phyloP scores from a whole-genome alignment of 2,329 filamentous ascomycete species.

The Fusarium mexicanum region DNA sequence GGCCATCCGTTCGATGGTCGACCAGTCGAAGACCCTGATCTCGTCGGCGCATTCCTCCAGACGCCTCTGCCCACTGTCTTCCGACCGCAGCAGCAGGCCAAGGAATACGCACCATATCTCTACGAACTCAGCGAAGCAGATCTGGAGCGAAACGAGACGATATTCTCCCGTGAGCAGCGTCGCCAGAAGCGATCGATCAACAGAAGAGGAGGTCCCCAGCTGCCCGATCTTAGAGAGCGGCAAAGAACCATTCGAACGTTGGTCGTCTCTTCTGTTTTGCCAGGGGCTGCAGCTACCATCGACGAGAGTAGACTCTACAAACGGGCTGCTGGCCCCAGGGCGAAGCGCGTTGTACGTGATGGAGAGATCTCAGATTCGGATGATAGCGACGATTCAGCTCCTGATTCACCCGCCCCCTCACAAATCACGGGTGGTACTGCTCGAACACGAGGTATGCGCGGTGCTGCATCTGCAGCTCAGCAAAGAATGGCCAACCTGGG shows the following conservation, averaged over 20 bases:
- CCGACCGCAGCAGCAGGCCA: conserved; percentile 89
- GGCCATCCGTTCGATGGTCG: conserved; percentile 96
- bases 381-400: conserved; percentile 87
- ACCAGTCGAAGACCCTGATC: conserved; percentile 89
- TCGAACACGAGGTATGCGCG: conserved; percentile 87
- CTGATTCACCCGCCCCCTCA: conserved; percentile 84
- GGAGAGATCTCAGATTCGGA: conserved; percentile 88
- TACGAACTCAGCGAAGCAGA: conserved; percentile 94
- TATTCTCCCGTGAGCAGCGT: conserved; percentile 91
- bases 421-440: conserved; percentile 79
- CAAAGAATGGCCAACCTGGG: conserved; percentile 85
- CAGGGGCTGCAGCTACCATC: conserved; percentile 80
- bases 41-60: conserved; percentile 84
- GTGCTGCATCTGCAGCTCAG: conserved; percentile 85
- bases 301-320: conserved; percentile 92
- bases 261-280: conserved; percentile 90
- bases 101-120: conserved; percentile 92
- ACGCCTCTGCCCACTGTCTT: conserved; percentile 86
- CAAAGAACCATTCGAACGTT: conserved; percentile 93
- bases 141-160: conserved; percentile 88
- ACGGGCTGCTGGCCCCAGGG: conserved; percentile 69
- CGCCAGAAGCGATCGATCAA: conserved; percentile 96
- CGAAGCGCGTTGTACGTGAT: conserved; percentile 64
- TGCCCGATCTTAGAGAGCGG: conserved; percentile 96
- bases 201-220: conserved; percentile 86